Percentiles rank a stretch among this genome's conserved stretches.
These are phyloP conservation scores for Boletus vermiculosoides DNA, from an alignment of 768 basidiomycete species.

Conservation along the genomic window DNA sequence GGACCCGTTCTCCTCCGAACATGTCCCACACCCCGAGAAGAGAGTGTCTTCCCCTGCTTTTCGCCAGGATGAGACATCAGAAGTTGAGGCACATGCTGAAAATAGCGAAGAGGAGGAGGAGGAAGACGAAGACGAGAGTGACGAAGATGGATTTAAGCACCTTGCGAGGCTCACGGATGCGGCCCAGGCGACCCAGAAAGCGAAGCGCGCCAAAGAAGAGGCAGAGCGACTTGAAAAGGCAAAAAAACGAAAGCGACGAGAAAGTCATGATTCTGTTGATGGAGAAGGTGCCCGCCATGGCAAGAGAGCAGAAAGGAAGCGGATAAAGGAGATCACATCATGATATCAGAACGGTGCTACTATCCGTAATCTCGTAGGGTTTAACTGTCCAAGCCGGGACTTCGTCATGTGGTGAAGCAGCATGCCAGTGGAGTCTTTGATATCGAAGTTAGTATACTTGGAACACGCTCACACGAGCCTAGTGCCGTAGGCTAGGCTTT, in stretches of 20 bases:
- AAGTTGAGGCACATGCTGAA: constrained; percentile 17
- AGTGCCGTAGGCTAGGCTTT: too few relatives aligned
- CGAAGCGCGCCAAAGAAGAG: constrained; percentile 28
- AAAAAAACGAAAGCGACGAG: constrained; percentile 33
- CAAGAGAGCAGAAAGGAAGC: constrained; percentile 16
- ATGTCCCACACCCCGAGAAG: constrained; percentile 38
- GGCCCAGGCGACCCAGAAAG: constrained; percentile 24
- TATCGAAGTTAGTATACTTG: neutral
- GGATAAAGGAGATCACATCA: constrained; percentile 6
- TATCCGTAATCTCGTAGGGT: neutral
- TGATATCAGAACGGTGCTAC: constrained; percentile 5
- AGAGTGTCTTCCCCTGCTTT: constrained; percentile 1
- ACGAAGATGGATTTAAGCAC: constrained; percentile 33
- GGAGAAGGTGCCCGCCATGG: constrained; percentile 5
- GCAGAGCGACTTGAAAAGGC: constrained; percentile 28
- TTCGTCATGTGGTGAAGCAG: constrained; percentile 1
- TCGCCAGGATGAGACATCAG: constrained; percentile 13
- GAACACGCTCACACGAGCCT: constrained; percentile 8
- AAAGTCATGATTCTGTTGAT: constrained; percentile 8
- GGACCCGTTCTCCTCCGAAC: constrained; percentile 69
- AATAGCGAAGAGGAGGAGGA: constrained; percentile 2
- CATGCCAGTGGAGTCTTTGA: neutral
- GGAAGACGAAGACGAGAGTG: constrained; percentile 24
- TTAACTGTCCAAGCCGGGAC: neutral
- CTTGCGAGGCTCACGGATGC: constrained; percentile 33